These are phyloP conservation scores for Musa troglodytarum DNA, from an alignment of 176 grass and related monocot species.

Conservation along the genomic window DNA sequence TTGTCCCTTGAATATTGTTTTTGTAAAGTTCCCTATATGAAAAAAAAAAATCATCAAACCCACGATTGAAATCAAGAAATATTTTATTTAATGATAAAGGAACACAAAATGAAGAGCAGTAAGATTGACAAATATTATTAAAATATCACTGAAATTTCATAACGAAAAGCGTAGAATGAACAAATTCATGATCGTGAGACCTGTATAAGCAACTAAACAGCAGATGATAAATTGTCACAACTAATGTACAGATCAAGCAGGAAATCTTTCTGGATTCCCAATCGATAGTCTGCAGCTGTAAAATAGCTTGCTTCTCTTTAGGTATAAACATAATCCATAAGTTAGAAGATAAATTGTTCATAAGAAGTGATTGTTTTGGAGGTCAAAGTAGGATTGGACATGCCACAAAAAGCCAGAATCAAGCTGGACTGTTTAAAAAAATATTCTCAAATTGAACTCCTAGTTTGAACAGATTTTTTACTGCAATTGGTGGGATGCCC, in stretches of 20 bases:
- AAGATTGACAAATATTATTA: background rate
- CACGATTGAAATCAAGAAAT: background rate
- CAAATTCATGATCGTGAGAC: background rate
- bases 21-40: conserved; percentile 64
- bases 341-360: too few species aligned
- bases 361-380: background rate
- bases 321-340: too few species aligned
- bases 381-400: background rate
- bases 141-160: background rate
- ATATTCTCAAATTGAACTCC: too few species aligned
- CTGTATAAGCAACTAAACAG: background rate
- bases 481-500: too few species aligned
- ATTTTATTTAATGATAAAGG: background rate
- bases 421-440: too few species aligned
- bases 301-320: too few species aligned
- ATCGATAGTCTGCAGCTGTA: too few species aligned
- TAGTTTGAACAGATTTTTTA: too few species aligned
- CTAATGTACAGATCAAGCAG: background rate
- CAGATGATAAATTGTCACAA: background rate
- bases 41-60: background rate
- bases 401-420: background rate
- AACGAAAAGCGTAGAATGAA: background rate
- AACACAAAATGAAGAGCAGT: background rate
- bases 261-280: background rate
- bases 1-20: conserved; percentile 63